These are phyloP conservation scores for Salicornia ramosissima DNA, from an alignment of 148 eudicot species.

Conservation along the genomic window DNA sequence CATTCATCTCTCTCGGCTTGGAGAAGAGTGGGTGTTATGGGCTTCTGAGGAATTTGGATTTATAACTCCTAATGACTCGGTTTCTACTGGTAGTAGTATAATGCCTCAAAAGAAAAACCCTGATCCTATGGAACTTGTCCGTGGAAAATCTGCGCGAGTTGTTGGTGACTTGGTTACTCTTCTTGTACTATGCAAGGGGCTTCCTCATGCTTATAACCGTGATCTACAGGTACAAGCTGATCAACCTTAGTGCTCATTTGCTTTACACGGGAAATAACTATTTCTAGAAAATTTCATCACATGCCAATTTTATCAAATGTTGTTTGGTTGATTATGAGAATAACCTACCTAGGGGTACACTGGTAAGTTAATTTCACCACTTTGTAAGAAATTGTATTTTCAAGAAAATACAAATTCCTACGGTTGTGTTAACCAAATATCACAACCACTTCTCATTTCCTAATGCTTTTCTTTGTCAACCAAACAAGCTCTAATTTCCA, in stretches of 20 bases:
- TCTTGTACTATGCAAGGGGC: slow-evolving; percentile 96
- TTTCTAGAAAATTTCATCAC: not conserved
- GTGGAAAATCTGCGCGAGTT: slow-evolving; percentile 92
- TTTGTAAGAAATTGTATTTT: too few species aligned
- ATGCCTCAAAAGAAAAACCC: slow-evolving; percentile 99
- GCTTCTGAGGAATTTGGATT: slow-evolving; percentile 98
- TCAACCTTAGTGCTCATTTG: not conserved
- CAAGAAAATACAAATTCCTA: too few species aligned
- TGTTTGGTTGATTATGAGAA: too few species aligned
- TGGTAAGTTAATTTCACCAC: too few species aligned
- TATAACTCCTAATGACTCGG: slow-evolving; percentile 81
- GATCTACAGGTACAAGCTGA: slow-evolving; percentile 71
- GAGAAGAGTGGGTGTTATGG: slow-evolving; percentile 99
- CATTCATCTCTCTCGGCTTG: slow-evolving; percentile 91
- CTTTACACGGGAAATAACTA: too few species aligned
- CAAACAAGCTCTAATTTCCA: not conserved
- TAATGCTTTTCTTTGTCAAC: too few species aligned
- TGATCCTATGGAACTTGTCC: slow-evolving; percentile 99
- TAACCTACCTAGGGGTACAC: too few species aligned
- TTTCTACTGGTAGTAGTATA: slow-evolving; percentile 99
- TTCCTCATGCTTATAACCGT: slow-evolving; percentile 95
- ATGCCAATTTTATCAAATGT: too few species aligned
- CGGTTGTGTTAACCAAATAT: too few species aligned
- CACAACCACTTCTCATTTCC: too few species aligned
- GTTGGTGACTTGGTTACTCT: slow-evolving; percentile 85